Base-by-base conservation (phyloP, 2,329 filamentous ascomycete genomes). In the Chrysosporium queenslandicum region DNA sequence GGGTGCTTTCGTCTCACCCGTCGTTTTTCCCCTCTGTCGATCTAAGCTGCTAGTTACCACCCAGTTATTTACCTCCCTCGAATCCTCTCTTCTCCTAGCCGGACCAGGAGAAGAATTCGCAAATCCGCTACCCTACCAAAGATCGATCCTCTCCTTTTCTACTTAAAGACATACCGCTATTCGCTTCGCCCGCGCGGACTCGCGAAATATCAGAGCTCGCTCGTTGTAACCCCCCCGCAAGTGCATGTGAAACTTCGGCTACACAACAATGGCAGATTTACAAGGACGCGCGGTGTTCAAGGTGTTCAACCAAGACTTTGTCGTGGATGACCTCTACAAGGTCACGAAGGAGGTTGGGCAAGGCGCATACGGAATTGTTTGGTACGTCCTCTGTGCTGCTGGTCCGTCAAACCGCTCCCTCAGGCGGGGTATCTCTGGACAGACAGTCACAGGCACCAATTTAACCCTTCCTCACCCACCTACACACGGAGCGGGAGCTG, bases 301-400 rank as follows among this genome's bases (percentile, higher is more conserved):
- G 83, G 90, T 98, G 70, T 98, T 98, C 76, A 96, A 96, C 78
- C 92, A 98, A 68, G 92, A 98, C 76, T 98, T 98, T 68, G 83
- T 96, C 63, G 92, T 97, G 66, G 92, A 97, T 69, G 91, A 97
- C 73, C 84, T 91, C 64, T 98, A 98, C 75, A 95, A 87, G 59
- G 92, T 98, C 59, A 97, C 91, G 60, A 98, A 98, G 79, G 92
- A 98, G 77, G 78, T 98, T 52, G 92, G 92, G 42, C 92, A 98
- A 72, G 92, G 92, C 66, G 92, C 92, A 65, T 98, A 98, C 68
- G 92, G 92, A 68, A 97, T 98, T 65, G 92, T 98, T 67, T 98
- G 92, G 89, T 95, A 79, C 56, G 79, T 71, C 37, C 25, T 36
- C 18, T 50, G 37, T 36, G 12, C 18, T 49, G 21, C 16, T n/a